Conservation (phyloP, 202 grass and related monocot species). For the Dendrocalamus latiflorus region DNA sequence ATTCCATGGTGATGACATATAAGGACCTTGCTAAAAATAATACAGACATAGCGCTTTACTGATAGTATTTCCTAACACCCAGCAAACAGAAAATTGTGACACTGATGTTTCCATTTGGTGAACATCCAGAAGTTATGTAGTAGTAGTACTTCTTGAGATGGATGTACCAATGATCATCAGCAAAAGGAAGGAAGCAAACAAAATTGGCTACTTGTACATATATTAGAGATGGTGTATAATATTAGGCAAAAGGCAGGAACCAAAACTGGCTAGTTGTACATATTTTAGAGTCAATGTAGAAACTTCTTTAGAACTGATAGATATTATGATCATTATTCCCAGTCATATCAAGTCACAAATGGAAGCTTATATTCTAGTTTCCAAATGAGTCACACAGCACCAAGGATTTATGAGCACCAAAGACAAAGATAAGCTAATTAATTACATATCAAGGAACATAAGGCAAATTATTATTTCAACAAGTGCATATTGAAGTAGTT, state of each 20-base stretch:
- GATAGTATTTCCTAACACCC: neutral
- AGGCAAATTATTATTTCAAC: too few relatives aligned
- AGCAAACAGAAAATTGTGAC: neutral
- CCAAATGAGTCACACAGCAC: too few relatives aligned
- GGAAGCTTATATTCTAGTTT: too few relatives aligned
- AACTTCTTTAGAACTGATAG: too few relatives aligned
- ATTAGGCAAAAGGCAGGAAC: neutral
- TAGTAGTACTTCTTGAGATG: neutral
- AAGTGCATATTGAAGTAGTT: too few relatives aligned
- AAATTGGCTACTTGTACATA: neutral
- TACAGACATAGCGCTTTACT: neutral
- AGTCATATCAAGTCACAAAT: too few relatives aligned
- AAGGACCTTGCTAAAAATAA: constrained; percentile 4
- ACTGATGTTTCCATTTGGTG: neutral
- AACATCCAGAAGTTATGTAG: neutral
- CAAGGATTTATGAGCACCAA: too few relatives aligned
- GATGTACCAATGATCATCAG: neutral
- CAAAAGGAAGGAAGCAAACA: neutral
- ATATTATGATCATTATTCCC: too few relatives aligned
- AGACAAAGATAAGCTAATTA: too few relatives aligned
- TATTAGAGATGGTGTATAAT: neutral
- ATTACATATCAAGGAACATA: too few relatives aligned
- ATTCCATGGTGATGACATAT: neutral
- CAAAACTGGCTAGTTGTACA: neutral
- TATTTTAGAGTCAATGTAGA: neutral